Conservation (phyloP, 257 asterid species). For the Ballota nigra region DNA sequence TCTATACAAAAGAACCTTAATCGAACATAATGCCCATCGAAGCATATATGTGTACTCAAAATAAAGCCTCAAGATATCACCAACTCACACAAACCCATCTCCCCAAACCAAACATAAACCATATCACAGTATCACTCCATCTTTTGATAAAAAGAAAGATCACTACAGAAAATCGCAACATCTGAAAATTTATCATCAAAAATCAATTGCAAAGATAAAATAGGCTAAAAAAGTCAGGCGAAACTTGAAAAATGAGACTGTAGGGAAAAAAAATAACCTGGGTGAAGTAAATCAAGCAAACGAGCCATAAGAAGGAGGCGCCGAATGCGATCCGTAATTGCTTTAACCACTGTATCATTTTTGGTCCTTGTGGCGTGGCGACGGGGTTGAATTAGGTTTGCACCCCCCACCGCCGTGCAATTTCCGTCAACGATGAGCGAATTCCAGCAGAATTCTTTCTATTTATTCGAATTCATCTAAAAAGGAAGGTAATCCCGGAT, state of each 20-base stretch:
- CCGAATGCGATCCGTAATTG: conserved; percentile 80
- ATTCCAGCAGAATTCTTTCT: conserved; percentile 9
- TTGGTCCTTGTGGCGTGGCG: conserved; percentile 3
- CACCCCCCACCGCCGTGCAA: conserved; percentile 22
- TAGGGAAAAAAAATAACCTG: conserved; percentile 70
- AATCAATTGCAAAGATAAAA: not conserved
- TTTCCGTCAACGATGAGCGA: conserved; percentile 15
- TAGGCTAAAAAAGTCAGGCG: not conserved
- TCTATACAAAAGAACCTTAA: not conserved
- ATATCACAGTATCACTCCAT: conserved; percentile 2
- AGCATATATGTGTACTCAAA: not conserved
- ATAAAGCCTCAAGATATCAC: not conserved
- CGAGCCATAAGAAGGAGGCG: conserved; percentile 84
- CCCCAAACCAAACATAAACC: conserved; percentile 6
- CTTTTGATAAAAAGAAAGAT: not conserved
- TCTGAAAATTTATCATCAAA: not conserved
- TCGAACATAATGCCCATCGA: not conserved
- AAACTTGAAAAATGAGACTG: not conserved
- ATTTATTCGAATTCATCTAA: not conserved
- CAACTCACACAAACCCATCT: conserved; percentile 6
- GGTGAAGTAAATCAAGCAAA: conserved; percentile 91
- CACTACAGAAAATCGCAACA: not conserved
- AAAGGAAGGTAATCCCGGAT: not conserved
- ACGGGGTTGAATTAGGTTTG: conserved; percentile 1
- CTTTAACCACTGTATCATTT: conserved; percentile 68